These are phyloP conservation scores for Suillus sp. DNA, from an alignment of 768 basidiomycete species.

Conservation along the genomic window DNA sequence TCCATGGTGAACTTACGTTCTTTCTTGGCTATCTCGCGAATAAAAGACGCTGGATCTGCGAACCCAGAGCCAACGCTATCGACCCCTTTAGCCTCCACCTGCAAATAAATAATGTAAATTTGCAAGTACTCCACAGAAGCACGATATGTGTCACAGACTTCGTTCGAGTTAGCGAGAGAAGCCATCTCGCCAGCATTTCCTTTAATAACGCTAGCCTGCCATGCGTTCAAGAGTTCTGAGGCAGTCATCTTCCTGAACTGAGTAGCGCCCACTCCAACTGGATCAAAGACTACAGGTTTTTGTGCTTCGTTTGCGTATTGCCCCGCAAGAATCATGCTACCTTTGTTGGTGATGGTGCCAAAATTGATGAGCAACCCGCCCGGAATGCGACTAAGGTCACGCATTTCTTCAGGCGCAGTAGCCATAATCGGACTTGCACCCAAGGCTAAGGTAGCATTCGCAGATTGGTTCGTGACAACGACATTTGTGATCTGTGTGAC, in stretches of 20 bases:
- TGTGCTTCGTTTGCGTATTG: constrained; percentile 62
- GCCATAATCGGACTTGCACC: constrained; percentile 96
- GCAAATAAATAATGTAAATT: constrained; percentile 1
- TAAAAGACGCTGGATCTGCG: constrained; percentile 69
- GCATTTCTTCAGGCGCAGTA: constrained; percentile 78
- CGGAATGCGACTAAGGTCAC: constrained; percentile 66
- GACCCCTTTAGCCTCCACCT: constrained; percentile 81
- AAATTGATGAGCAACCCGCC: constrained; percentile 84
- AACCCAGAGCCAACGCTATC: constrained; percentile 83
- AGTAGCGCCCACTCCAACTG: constrained; percentile 89
- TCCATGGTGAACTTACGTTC: constrained; percentile 57
- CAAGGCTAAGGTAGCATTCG: constrained; percentile 85
- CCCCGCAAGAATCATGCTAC: constrained; percentile 80
- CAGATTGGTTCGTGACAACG: constrained; percentile 87
- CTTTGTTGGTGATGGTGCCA: constrained; percentile 72
- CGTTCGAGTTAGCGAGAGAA: constrained; percentile 69
- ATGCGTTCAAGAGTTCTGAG: constrained; percentile 67
- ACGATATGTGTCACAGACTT: constrained; percentile 45
- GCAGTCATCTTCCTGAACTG: constrained; percentile 58
- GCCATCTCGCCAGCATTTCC: constrained; percentile 92
- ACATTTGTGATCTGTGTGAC: constrained; percentile 77
- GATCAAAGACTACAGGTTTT: constrained; percentile 87
- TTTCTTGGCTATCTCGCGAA: constrained; percentile 66
- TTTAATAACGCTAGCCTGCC: constrained; percentile 92
- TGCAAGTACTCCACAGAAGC: background rate